Percentiles rank a stretch among this genome's conserved stretches.
Evolutionary conservation across 2,329 filamentous ascomycete species (phyloP).

Genomic region (Cadophora sp.): DNA sequence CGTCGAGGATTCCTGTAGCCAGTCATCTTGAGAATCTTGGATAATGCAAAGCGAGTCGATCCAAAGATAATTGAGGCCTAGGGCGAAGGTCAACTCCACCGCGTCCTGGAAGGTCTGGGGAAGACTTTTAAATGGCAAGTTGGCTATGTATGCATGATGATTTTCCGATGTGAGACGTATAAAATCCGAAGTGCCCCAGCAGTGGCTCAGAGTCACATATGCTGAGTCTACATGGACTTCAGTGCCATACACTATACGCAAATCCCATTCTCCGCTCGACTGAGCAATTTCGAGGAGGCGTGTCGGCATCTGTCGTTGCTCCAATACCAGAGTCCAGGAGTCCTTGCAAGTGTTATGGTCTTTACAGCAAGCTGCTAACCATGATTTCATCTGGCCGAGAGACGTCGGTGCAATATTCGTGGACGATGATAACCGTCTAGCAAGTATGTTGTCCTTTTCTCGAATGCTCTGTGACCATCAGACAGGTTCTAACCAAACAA

Average conservation of each 20-base stretch:
- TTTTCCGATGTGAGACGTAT: neutral
- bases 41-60: constrained; percentile 19
- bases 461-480: neutral
- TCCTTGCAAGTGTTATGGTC: neutral
- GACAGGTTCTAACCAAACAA: neutral
- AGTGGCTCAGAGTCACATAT: constrained; percentile 16
- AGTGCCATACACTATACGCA: neutral
- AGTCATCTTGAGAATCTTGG: constrained; percentile 18
- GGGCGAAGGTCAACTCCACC: neutral
- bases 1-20: neutral
- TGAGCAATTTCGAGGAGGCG: neutral
- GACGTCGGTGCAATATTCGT: neutral
- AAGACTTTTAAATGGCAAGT: neutral
- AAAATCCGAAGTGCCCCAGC: neutral
- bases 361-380: neutral
- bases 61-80: constrained; percentile 15
- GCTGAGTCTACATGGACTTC: neutral
- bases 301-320: neutral
- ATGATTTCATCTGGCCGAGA: neutral
- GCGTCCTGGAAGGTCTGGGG: constrained; percentile 14
- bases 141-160: neutral
- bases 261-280: neutral
- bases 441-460: constrained; percentile 14
- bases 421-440: neutral
- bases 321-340: neutral